Evolutionary conservation across 2,329 filamentous ascomycete species (phyloP).

Genomic region (Huntiella bhutanensis): DNA sequence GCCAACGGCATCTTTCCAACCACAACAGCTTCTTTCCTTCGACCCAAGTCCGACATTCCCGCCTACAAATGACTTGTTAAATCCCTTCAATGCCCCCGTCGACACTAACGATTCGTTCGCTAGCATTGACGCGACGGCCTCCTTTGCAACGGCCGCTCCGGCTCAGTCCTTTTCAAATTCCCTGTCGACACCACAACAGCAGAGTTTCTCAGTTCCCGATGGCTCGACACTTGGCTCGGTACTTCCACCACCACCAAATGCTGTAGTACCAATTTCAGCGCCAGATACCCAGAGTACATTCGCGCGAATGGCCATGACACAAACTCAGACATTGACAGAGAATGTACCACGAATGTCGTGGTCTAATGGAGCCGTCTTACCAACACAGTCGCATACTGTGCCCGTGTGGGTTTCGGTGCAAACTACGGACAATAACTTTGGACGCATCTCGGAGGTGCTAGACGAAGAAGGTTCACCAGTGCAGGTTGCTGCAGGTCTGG

Average conservation of each 20-base stretch:
- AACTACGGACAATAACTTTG: slow-evolving; percentile 8
- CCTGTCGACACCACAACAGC: neutral
- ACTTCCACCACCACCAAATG: neutral
- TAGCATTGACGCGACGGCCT: neutral
- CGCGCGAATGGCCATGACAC: neutral
- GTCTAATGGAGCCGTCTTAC: neutral
- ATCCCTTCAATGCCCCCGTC: neutral
- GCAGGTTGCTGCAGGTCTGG: neutral
- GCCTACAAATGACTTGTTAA: neutral
- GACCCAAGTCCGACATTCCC: neutral
- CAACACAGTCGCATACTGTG: slow-evolving; percentile 3
- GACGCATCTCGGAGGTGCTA: slow-evolving; percentile 7
- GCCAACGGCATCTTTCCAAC: neutral
- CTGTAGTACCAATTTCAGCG: neutral
- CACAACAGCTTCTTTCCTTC: slow-evolving; percentile 1
- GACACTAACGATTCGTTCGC: neutral
- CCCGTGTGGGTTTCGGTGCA: slow-evolving; percentile 11
- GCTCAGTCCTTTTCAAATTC: neutral
- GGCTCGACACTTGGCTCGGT: neutral
- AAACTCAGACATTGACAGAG: neutral
- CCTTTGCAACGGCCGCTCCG: neutral
- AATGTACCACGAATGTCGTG: slow-evolving; percentile 1
- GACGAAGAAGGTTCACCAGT: slow-evolving; percentile 7
- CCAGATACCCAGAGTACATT: neutral
- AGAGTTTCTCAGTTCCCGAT: neutral